These are phyloP conservation scores for Choiromyces venosus DNA, from an alignment of 495 filamentous ascomycete species.

Conservation along the genomic window DNA sequence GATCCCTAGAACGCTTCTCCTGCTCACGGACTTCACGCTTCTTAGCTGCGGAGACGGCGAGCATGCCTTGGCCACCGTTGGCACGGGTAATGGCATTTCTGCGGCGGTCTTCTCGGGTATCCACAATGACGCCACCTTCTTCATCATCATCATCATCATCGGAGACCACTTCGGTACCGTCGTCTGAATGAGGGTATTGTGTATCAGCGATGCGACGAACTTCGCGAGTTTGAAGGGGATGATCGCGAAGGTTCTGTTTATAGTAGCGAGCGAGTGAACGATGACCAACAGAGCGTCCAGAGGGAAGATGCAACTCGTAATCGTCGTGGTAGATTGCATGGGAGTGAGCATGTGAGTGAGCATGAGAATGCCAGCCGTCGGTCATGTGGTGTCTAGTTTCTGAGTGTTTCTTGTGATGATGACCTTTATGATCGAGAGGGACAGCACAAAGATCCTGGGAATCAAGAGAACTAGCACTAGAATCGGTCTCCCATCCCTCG, in stretches of 20 bases:
- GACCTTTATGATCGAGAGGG: slow-evolving; percentile 62
- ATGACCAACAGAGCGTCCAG: slow-evolving; percentile 83
- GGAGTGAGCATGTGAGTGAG: slow-evolving; percentile 49
- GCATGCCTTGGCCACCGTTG: slow-evolving; percentile 69
- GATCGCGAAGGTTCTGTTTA: slow-evolving; percentile 69
- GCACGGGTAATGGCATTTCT: slow-evolving; percentile 55
- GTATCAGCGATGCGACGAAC: slow-evolving; percentile 38
- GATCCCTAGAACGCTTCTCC: slow-evolving; percentile 62
- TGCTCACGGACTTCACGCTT: slow-evolving; percentile 57
- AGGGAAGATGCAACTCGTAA: slow-evolving; percentile 89
- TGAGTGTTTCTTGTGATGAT: slow-evolving; percentile 53
- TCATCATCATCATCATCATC: slow-evolving; percentile 38
- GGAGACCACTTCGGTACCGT: slow-evolving; percentile 50
- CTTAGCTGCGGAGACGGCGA: slow-evolving; percentile 65
- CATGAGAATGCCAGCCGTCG: slow-evolving; percentile 70
- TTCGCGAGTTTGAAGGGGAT: slow-evolving; percentile 31
- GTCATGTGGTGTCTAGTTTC: slow-evolving; percentile 54
- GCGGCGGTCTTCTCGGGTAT: slow-evolving; percentile 51
- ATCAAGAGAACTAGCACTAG: slow-evolving; percentile 73
- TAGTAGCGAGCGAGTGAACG: slow-evolving; percentile 78
- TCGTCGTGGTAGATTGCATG: slow-evolving; percentile 80
- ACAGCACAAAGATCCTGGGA: slow-evolving; percentile 67
- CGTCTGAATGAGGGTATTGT: slow-evolving; percentile 36
- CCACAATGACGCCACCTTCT: slow-evolving; percentile 38
- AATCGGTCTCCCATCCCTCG: slow-evolving; percentile 89